Base-by-base conservation (phyloP, 495 filamentous ascomycete species). In the Xylaria telfairii region DNA sequence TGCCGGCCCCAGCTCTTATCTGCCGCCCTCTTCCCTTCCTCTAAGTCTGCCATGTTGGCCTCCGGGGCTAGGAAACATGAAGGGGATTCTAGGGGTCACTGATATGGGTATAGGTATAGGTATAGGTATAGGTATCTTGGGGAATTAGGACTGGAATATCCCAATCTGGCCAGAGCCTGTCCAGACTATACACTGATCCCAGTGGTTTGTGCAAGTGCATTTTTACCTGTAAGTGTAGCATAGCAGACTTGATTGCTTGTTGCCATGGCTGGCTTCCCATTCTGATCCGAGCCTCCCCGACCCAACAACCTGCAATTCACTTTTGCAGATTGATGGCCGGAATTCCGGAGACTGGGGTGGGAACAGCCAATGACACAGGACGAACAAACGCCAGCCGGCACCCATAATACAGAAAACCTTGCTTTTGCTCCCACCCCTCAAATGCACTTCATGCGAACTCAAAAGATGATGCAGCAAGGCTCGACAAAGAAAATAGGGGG, bases 301-400 rank as follows among this genome's bases (percentile, higher is more conserved):
- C 61, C 72, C 68, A 68, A 70, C 74, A 72, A 69, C 67, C 62
- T 68, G 68, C 72, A 71, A 71, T 71, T 71, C 69, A 71, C 69
- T 59, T 71, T 71, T 71, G 69, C 63, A 67, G 64, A 53, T 72
- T 72, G 71, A 69, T 46, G 71, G 74, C 72, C 72, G 69, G 74
- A 71, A 44, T 71, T 73, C 15, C n/a, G 74, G 65, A 59, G 60
- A 41, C 73, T 42, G 57, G 66, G 64, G 72, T 65, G 72, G 72
- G 72, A 71, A 76, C 67, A 64, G 71, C 73, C 73, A 73, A 69
- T 68, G 66, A 73, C 66, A 72, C 56, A 68, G 59, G 47, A 74
- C 71, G 67, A 75, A 75, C 73, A 73, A 74, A 70, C 68, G 71
- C 69, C 67, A 71, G 68, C 71, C 74, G 59, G 73, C 73, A 76